phyloP scores from a whole-genome alignment of 1,284 basidiomycete species.

The Malassezia psittaci region DNA sequence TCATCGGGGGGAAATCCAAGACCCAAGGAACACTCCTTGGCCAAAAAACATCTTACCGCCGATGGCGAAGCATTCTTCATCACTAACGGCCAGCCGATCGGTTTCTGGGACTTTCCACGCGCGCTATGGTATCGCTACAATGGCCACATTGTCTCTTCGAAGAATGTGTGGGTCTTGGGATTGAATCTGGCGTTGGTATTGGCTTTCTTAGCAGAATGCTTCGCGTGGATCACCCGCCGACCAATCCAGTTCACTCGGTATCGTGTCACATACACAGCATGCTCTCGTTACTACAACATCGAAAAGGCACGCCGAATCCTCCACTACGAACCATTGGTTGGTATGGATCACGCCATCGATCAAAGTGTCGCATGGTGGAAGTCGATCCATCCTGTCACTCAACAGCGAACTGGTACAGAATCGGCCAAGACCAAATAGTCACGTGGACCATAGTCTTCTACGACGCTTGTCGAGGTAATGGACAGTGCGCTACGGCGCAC shows the following conservation, averaged over 20 bases:
- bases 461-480: neutral
- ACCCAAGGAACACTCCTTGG: conserved; percentile 47
- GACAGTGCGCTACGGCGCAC: neutral
- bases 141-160: conserved; percentile 25
- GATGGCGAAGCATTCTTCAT: conserved; percentile 95
- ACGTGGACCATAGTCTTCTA: no score
- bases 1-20: conserved; percentile 28
- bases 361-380: conserved; percentile 55
- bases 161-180: conserved; percentile 30
- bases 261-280: conserved; percentile 61
- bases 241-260: conserved; percentile 83
- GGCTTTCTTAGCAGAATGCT: conserved; percentile 57
- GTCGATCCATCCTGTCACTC: conserved; percentile 5
- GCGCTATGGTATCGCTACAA: conserved; percentile 61
- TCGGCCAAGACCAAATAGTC: conserved; percentile 15
- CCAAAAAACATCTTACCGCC: conserved; percentile 56
- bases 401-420: neutral
- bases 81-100: conserved; percentile 89
- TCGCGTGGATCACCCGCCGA: conserved; percentile 64
- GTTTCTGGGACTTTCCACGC: conserved; percentile 91
- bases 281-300: conserved; percentile 77
- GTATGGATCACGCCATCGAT: conserved; percentile 76
- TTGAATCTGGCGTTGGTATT: conserved; percentile 29
- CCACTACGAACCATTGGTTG: conserved; percentile 83
- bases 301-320: conserved; percentile 85